A percentile compares a stretch with the other conserved stretches of the same genome.
These are phyloP conservation scores for Coemansia nantahalensis DNA, from an alignment of 192 early-diverging fungal species.

Conservation along the genomic window DNA sequence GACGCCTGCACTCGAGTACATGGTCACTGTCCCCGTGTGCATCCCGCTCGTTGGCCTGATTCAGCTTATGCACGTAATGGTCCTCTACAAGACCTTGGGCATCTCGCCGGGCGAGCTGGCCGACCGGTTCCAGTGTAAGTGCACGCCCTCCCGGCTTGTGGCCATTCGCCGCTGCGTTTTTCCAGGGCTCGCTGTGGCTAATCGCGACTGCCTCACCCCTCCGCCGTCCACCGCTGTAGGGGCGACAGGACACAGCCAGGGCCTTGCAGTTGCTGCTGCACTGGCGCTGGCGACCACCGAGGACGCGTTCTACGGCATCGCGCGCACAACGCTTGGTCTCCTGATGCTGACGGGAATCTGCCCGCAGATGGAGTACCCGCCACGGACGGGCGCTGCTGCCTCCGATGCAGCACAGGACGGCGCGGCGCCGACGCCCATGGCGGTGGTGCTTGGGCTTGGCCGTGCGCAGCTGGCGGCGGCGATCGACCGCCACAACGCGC, in stretches of 20 bases:
- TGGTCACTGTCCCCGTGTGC: slow-evolving; percentile 76
- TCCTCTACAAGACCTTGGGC: slow-evolving; percentile 69
- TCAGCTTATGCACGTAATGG: slow-evolving; percentile 86
- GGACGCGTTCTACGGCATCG: slow-evolving; percentile 76
- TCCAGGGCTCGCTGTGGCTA: too few relatives aligned
- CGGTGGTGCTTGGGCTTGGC: slow-evolving; percentile 74
- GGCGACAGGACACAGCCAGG: slow-evolving; percentile 90
- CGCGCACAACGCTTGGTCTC: slow-evolving; percentile 75
- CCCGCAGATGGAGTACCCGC: slow-evolving; percentile 76
- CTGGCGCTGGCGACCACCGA: slow-evolving; percentile 77
- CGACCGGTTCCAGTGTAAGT: slow-evolving; percentile 50
- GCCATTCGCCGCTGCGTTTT: background rate
- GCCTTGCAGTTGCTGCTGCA: slow-evolving; percentile 83
- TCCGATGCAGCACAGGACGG: slow-evolving; percentile 42
- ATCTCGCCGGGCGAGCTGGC: slow-evolving; percentile 61
- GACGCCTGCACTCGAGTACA: slow-evolving; percentile 69
- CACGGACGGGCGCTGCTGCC: slow-evolving; percentile 64
- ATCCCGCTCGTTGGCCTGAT: slow-evolving; percentile 88
- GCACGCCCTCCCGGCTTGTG: background rate
- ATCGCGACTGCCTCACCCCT: background rate
- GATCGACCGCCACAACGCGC: slow-evolving; percentile 67
- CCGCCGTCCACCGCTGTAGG: slow-evolving; percentile 24
- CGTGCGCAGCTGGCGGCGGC: slow-evolving; percentile 68
- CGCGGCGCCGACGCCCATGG: slow-evolving; percentile 74
- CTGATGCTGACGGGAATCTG: slow-evolving; percentile 83